Base-by-base conservation (phyloP, 2,329 filamentous ascomycete genomes). In the Xylaria multiplex region DNA sequence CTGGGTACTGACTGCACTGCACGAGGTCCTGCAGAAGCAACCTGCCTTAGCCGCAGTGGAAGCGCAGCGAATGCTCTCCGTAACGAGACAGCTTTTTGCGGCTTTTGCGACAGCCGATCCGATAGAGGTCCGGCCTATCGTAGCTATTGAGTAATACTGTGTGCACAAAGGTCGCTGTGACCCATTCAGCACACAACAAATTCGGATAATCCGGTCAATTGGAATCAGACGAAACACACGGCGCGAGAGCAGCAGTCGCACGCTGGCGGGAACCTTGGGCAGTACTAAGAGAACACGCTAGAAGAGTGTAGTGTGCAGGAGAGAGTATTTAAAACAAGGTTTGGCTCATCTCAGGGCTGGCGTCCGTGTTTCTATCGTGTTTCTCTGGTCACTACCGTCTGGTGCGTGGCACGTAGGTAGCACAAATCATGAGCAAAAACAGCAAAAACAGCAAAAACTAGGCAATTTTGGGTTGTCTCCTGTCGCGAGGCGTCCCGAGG, bases 21-120 rank as follows among this genome's bases (percentile, higher is more conserved):
- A 66, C 60, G 54, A 52, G 59, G 59, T 59, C 42, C 64, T 64
- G 60, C 64, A 66, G 56, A 35, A 56, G 52, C 50, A 48, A 55
- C 54, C 55, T 55, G 43, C 42, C 37, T 55, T 55, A 62, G 64
- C 64, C 59, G 64, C 64, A 55, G 64, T 37, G 7, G 46, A 32
- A 61, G 45, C 22, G 37, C 49, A 62, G 54, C 24, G n/a, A 45
- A 40, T 49, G 16, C 42, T 57, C 35, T 24, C 27, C 5, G 22
- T 24, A 56, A 40, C 30, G 5, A 37, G 35, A 13, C 11, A 9
- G 35, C 6, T 13, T 13, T 40, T 40, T 46, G 40, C 45, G 46
- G 27, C 45, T 48, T 32, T 55, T 49, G 50, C 45, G 32, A 46
- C 42, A 59, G 32, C 49, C 55, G 59, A 59, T 32, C 55, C 49